These are phyloP conservation scores for Casuarina cunninghamiana DNA, from an alignment of 306 rosid species.

Conservation along the genomic window DNA sequence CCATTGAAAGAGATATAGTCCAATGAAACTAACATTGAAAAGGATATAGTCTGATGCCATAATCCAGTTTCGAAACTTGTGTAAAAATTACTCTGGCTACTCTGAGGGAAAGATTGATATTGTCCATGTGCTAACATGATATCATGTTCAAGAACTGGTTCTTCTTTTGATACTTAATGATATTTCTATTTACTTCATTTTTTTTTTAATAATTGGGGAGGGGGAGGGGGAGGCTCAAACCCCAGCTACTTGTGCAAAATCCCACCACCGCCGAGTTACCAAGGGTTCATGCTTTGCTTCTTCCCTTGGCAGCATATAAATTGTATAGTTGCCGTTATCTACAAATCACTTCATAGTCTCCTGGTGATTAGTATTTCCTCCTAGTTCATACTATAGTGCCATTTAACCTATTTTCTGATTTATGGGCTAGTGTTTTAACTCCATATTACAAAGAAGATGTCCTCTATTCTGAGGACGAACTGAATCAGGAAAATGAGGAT, in stretches of 20 bases:
- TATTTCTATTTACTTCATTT: not conserved
- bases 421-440: slow-evolving; percentile 79
- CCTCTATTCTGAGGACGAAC: slow-evolving; percentile 72
- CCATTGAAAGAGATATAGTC: not conserved
- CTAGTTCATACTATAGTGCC: slow-evolving; percentile 14
- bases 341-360: not conserved
- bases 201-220: not conserved
- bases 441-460: slow-evolving; percentile 93
- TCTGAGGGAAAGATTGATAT: slow-evolving; percentile 10
- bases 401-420: slow-evolving; percentile 30
- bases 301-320: not conserved
- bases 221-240: no score
- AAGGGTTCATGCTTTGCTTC: no score
- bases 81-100: not conserved
- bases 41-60: not conserved
- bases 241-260: no score
- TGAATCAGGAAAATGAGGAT: slow-evolving; percentile 76
- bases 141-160: slow-evolving; percentile 3
- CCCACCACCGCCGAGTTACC: no score
- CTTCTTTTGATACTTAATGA: not conserved
- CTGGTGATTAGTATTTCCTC: not conserved
- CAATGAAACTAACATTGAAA: not conserved
- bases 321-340: slow-evolving; percentile 2
- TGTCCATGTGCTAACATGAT: not conserved
- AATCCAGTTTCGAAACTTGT: slow-evolving; percentile 9